Evolutionary conservation across 1,284 basidiomycete genomes (phyloP).

Genomic region (Cryptococcus sp.): DNA sequence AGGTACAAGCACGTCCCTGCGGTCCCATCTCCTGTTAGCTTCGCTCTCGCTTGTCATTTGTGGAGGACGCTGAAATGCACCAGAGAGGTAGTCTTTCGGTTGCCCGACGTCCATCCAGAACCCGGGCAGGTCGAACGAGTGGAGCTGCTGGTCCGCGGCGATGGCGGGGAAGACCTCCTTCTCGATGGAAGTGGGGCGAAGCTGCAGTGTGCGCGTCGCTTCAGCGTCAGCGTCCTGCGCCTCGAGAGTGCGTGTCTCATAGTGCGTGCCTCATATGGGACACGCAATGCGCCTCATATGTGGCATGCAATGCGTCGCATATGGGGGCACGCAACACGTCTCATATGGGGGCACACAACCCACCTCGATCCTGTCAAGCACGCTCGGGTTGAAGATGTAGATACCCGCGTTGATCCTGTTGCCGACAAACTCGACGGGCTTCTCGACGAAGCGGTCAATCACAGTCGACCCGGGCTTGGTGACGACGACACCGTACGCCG

Average conservation of each 20-base stretch:
- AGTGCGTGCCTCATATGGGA: no score
- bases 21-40: not conserved
- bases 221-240: not conserved
- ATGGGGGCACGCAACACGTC: no score
- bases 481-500: constrained; percentile 57
- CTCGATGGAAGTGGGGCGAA: constrained; percentile 56
- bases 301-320: no score
- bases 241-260: no score
- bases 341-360: constrained; percentile 13
- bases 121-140: constrained; percentile 55
- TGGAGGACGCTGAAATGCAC: constrained; percentile 20
- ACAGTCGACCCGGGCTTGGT: constrained; percentile 52
- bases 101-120: constrained; percentile 59
- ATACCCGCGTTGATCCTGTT: constrained; percentile 59
- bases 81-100: constrained; percentile 54
- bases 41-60: not conserved
- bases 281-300: no score
- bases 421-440: constrained; percentile 57
- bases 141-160: constrained; percentile 53
- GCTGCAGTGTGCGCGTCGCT: constrained; percentile 23
- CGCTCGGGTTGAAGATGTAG: constrained; percentile 57
- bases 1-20: constrained; percentile 56
- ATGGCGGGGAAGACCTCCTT: constrained; percentile 56
- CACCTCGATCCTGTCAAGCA: constrained; percentile 55
- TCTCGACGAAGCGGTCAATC: constrained; percentile 58